Evolutionary conservation across 73 alveolate species (phyloP), one percentile per base, ranked within the genome.

Genomic region (Symbiodinium pilosum): DNA sequence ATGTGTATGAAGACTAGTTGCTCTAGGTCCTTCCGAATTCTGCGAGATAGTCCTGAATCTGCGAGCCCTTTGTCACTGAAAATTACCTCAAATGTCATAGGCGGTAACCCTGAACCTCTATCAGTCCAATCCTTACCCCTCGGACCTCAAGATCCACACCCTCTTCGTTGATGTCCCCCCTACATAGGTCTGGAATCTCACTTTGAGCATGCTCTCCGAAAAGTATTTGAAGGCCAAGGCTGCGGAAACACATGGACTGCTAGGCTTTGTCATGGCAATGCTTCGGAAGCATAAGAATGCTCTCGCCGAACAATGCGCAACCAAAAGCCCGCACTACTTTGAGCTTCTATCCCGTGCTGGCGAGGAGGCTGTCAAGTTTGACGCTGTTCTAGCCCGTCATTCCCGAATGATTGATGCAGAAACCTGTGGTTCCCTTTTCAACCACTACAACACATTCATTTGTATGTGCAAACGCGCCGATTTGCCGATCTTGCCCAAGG

Each of bases 161-260:
- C 12, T 4, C 36, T 30, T 2, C 41, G 69, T 40, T 52, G 26
- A 39, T 20, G 36, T 4, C 9, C 28, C 42, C 3, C 40, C 18
- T n/a, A n/a, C n/a, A 36, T 24, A 87, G 94, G 94, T 87, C 12
- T 87, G 94, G 94, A 87, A 87, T 42, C 41, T 87, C n/a, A 87
- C 94, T 5, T 12, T 54, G 24, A 38, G 68, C 3, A 87, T 87
- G 94, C 2, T 87, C 11, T 84, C 84, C 39, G 39, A 39, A 6
- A 24, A 20, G 28, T 56, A 54, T 3, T 69, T 87, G 41, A 69
- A 54, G 4, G 84, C 85, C 26, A 87, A 87, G n/a, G 94, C 94
- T 34, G 94, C 94, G 42, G 94, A 87, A n/a, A 52, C 94, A 5
- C 84, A 87, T 24, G 94, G 94, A 1, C 42, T 87, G 28, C 40